Percentiles rank a stretch among this genome's conserved stretches.
Conservation (phyloP, 2,329 filamentous ascomycete species). For the Rosellinia necatrix region DNA sequence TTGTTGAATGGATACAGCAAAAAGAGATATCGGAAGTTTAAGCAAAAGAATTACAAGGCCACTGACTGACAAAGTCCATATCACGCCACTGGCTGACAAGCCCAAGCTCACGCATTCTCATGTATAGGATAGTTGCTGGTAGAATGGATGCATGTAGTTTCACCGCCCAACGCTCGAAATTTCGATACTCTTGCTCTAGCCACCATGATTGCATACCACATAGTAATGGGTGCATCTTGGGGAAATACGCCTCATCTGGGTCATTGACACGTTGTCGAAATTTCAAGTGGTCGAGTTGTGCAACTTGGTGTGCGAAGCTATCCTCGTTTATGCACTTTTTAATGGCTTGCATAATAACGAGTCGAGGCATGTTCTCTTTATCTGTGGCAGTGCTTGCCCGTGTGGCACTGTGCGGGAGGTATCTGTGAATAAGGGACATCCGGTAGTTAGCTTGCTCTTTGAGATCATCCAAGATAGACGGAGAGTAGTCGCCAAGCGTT, state of each 20-base stretch:
- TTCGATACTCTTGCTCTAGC: not conserved
- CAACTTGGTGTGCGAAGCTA: not conserved
- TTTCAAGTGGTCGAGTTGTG: not conserved
- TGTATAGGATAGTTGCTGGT: slow-evolving; percentile 18
- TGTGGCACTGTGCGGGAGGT: not conserved
- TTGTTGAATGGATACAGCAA: not conserved
- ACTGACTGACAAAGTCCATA: slow-evolving; percentile 23
- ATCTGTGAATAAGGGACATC: not conserved
- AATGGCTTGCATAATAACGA: no score
- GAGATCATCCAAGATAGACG: not conserved
- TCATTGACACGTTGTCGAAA: not conserved
- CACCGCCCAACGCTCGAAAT: not conserved
- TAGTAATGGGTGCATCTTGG: not conserved
- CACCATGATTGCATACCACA: slow-evolving; percentile 21
- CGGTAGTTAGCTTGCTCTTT: not conserved
- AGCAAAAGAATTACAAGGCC: not conserved
- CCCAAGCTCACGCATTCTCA: not conserved
- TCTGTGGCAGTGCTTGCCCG: not conserved
- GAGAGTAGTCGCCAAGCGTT: not conserved
- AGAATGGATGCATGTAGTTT: slow-evolving; percentile 5
- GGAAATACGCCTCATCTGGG: not conserved
- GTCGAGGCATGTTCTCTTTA: not conserved
- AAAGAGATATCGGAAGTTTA: not conserved
- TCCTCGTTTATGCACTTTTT: not conserved
- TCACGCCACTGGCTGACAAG: slow-evolving; percentile 1